A percentile compares a stretch with the other conserved stretches of the same genome.
Evolutionary conservation across 2,329 filamentous ascomycete species (phyloP).

Genomic region (Fusarium verrucosum): DNA sequence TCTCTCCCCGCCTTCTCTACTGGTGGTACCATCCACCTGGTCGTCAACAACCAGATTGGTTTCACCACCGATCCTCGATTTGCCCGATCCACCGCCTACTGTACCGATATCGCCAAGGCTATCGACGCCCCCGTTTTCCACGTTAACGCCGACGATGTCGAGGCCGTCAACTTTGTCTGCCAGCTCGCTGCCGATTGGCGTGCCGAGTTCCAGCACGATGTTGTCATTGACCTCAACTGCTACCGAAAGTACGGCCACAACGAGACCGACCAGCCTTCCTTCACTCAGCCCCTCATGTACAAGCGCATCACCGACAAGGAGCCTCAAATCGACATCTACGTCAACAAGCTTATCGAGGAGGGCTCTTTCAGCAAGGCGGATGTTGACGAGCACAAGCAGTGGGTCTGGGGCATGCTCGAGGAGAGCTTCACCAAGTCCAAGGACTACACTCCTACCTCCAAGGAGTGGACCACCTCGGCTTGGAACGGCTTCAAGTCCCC

Average conservation of each 20-base stretch:
- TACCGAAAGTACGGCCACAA: slow-evolving; percentile 99
- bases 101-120: slow-evolving; percentile 98
- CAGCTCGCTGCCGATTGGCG: slow-evolving; percentile 98
- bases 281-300: slow-evolving; percentile 99
- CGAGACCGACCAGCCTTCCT: slow-evolving; percentile 98
- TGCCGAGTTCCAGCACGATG: slow-evolving; percentile 97
- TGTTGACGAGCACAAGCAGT: slow-evolving; percentile 98
- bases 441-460: slow-evolving; percentile 94
- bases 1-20: slow-evolving; percentile 95
- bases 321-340: slow-evolving; percentile 88
- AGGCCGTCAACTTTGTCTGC: slow-evolving; percentile 98
- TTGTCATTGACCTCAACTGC: slow-evolving; percentile 97
- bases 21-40: slow-evolving; percentile 93
- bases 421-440: slow-evolving; percentile 98
- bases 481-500: slow-evolving; percentile 99
- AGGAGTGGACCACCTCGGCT: slow-evolving; percentile 98
- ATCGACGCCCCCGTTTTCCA: slow-evolving; percentile 99
- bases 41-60: slow-evolving; percentile 99
- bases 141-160: slow-evolving; percentile 98
- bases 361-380: slow-evolving; percentile 97
- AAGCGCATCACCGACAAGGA: slow-evolving; percentile 91
- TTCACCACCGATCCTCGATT: slow-evolving; percentile 99
- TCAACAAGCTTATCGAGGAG: slow-evolving; percentile 88
- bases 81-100: slow-evolving; percentile 96
- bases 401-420: slow-evolving; percentile 99